Evolutionary conservation across 2,329 filamentous ascomycete genomes (phyloP), one percentile per base, ranked within the genome.

Genomic region (Penicillium brevicompactum): DNA sequence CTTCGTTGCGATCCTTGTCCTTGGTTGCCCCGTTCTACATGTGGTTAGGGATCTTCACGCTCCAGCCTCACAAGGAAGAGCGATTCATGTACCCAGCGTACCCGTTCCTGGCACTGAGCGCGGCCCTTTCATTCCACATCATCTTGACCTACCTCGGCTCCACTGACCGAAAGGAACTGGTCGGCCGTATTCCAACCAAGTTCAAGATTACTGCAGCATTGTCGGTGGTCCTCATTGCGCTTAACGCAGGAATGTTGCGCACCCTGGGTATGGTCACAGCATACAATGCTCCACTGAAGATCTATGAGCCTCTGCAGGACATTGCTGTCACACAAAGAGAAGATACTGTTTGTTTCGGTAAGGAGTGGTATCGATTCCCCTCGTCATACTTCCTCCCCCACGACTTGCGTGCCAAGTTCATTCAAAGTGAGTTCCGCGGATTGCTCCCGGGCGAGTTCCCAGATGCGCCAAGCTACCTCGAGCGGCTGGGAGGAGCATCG

Each of bases 71-170:
- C 77, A 99, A 99, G 69, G 94, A 99, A 72, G 94, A 99, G 75
- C 84, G 94, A 6, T 99, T 99, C 78, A 97, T 99, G 92, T 99
- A 96, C 68, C 94, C 94, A 0, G 90, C 86, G 2, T 99, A 99
- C 67, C 94, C 94, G 1, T 91, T 93, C 60, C 80, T 99, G 37
- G 89, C 90, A 0, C 80, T 99, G 34, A 97, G 96, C 67, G 92
- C 92, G 2, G 90, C 93, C 8, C 83, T 97, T 50, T 84, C 90
- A 4, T 78, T 95, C 34, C 92, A 97, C 71, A 88, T 95, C 55
- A 68, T 95, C 1, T 81, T 97, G 14, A 81, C 86, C 11, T 87
- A 88, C 37, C 76, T 96, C 46, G 91, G 92, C 16, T 87, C 86
- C 21, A 82, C 83, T 1, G 82, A 90, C 56, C 85, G 88, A 0